Evolutionary conservation across 805 yeast species (phyloP).

Genomic region (Wickerhamiella brachini): DNA sequence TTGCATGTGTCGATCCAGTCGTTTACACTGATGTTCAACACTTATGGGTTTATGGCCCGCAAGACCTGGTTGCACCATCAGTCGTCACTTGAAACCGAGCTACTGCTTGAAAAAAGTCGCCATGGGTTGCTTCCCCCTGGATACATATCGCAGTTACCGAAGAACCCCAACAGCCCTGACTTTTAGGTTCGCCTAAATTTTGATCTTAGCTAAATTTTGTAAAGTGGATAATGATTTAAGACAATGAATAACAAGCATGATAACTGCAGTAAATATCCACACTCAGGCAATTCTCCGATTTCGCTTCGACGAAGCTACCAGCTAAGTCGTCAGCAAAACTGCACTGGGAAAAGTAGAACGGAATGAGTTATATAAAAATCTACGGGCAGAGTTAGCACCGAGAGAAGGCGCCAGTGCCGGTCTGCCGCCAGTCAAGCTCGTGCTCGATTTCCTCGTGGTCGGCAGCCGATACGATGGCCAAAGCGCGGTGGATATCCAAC

Average conservation of each 20-base stretch:
- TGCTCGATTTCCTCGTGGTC: conserved; percentile 20
- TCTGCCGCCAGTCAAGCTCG: conserved; percentile 17
- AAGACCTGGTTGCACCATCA: not conserved
- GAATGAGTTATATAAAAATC: no score
- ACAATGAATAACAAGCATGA: no score
- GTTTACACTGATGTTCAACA: not conserved
- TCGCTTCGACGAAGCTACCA: no score
- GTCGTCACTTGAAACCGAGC: not conserved
- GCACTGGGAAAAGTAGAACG: no score
- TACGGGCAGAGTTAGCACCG: conserved; percentile 10
- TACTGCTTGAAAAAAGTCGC: not conserved
- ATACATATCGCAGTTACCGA: not conserved
- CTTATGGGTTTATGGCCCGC: not conserved
- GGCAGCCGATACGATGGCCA: conserved; percentile 14
- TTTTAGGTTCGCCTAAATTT: no score
- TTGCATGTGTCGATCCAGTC: conserved; percentile 28
- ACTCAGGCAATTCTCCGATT: no score
- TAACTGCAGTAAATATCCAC: no score
- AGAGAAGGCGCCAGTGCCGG: conserved; percentile 6
- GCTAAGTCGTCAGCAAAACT: no score
- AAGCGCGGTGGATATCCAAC: conserved; percentile 7
- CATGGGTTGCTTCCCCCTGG: not conserved
- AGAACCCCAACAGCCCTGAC: not conserved
- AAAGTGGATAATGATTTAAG: no score
- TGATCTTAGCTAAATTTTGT: no score